Percentiles rank a stretch among this genome's conserved stretches.
These are phyloP conservation scores for Chiua sp. DNA, from an alignment of 1,284 basidiomycete species.

Conservation along the genomic window DNA sequence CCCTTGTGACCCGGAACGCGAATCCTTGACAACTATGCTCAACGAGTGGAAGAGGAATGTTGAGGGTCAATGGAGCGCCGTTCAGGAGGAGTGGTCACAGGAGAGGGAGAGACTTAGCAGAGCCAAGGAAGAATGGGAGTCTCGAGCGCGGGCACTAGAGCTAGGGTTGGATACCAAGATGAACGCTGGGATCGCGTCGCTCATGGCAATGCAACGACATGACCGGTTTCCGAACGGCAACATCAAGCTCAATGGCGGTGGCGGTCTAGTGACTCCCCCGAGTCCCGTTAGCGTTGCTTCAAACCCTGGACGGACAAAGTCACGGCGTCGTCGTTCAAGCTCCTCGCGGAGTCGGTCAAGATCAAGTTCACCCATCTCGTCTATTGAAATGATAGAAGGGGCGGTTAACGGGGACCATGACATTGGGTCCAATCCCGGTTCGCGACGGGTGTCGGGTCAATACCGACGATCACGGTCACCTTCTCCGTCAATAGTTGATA, in stretches of 20 bases:
- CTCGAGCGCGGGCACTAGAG: slow-evolving; percentile 46
- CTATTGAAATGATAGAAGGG: slow-evolving; percentile 41
- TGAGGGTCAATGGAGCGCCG: slow-evolving; percentile 75
- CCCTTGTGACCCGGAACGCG: slow-evolving; percentile 40
- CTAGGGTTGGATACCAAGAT: slow-evolving; percentile 49
- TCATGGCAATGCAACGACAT: slow-evolving; percentile 44
- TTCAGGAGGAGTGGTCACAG: slow-evolving; percentile 78
- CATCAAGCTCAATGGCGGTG: slow-evolving; percentile 42
- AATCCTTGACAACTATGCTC: slow-evolving; percentile 58
- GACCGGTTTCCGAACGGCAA: slow-evolving; percentile 41
- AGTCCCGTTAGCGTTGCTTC: slow-evolving; percentile 72
- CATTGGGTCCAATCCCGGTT: slow-evolving; percentile 25
- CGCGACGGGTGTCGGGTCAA: slow-evolving; percentile 35
- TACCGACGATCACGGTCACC: slow-evolving; percentile 40
- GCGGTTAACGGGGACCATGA: slow-evolving; percentile 24
- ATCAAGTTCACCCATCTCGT: slow-evolving; percentile 40
- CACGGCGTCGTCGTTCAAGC: slow-evolving; percentile 39
- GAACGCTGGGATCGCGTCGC: slow-evolving; percentile 51
- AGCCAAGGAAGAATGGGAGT: slow-evolving; percentile 88
- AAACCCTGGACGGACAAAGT: slow-evolving; percentile 52
- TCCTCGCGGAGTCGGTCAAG: slow-evolving; percentile 35
- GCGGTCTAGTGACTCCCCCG: slow-evolving; percentile 71
- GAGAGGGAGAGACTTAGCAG: slow-evolving; percentile 80
- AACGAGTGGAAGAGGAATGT: slow-evolving; percentile 72
- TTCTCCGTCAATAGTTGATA: slow-evolving; percentile 45